Conservation (phyloP, 2,329 filamentous ascomycete genomes). For the Emergomyces orientalis region DNA sequence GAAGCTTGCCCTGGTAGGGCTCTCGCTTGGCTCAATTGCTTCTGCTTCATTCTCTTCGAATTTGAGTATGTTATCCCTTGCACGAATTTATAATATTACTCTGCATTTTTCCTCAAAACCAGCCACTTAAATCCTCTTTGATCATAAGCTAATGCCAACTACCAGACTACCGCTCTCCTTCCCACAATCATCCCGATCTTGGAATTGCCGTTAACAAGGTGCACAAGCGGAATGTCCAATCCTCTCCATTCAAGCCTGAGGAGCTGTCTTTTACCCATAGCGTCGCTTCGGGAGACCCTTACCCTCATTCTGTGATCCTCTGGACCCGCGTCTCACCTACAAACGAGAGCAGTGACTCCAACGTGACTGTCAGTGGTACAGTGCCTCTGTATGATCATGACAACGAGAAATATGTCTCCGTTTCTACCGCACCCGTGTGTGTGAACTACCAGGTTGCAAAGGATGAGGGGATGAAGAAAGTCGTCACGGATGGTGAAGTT, state of each 20-base stretch:
- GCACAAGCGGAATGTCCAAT: constrained; percentile 45
- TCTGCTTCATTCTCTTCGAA: constrained; percentile 4
- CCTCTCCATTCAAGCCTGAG: constrained; percentile 36
- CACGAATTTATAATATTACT: not conserved
- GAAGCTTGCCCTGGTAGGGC: not conserved
- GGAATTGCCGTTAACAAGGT: constrained; percentile 57
- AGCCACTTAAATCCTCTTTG: not conserved
- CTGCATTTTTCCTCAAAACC: not conserved
- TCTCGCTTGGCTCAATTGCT: not conserved
- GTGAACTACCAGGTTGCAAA: constrained; percentile 54
- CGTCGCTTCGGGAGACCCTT: constrained; percentile 43
- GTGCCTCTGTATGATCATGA: constrained; percentile 43
- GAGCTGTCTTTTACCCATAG: constrained; percentile 57
- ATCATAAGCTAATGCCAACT: not conserved
- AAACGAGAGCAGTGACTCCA: constrained; percentile 40
- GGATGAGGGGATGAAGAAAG: constrained; percentile 37
- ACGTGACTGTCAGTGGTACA: constrained; percentile 48
- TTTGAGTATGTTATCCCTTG: constrained; percentile 3
- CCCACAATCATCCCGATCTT: constrained; percentile 52
- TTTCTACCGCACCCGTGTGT: constrained; percentile 56
- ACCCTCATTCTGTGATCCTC: constrained; percentile 36
- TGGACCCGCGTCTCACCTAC: constrained; percentile 38
- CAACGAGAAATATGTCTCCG: constrained; percentile 15
- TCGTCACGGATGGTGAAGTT: constrained; percentile 49
- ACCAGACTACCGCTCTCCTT: constrained; percentile 54